A percentile compares a stretch with the other conserved stretches of the same genome.
Evolutionary conservation across 495 filamentous ascomycete genomes (phyloP).

Genomic region (Lasiosphaeria ovina): DNA sequence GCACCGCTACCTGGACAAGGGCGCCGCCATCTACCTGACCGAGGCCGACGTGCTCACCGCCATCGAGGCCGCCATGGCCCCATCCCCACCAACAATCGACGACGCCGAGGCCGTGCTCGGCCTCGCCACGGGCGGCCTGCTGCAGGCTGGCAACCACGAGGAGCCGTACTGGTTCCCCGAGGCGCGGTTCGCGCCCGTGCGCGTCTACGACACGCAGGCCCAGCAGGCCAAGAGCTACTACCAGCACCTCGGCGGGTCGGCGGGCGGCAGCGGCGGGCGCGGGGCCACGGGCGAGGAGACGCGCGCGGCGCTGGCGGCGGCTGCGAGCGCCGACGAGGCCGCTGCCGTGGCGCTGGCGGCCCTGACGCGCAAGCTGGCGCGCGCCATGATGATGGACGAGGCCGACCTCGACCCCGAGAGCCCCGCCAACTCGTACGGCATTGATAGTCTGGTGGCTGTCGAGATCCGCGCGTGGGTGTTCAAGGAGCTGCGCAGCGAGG

Average conservation of each 20-base stretch:
- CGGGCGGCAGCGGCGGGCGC: too few relatives aligned
- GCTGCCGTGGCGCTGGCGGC: conserved; percentile 24
- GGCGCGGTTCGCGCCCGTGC: conserved; percentile 31
- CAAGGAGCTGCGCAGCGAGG: conserved; percentile 41
- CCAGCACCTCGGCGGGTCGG: too few relatives aligned
- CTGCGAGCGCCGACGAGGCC: conserved; percentile 12
- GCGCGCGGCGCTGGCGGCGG: conserved; percentile 3
- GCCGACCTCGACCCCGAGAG: conserved; percentile 26
- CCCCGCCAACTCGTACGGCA: conserved; percentile 43
- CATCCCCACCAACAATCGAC: too few relatives aligned
- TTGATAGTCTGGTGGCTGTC: conserved; percentile 58
- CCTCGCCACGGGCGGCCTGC: conserved; percentile 28
- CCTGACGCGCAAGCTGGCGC: conserved; percentile 29
- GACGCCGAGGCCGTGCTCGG: conserved; percentile 26
- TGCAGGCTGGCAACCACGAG: conserved; percentile 22
- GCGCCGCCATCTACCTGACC: conserved; percentile 16
- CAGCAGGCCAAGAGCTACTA: background rate
- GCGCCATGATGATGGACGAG: conserved; percentile 29
- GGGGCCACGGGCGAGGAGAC: too few relatives aligned
- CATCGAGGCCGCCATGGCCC: conserved; percentile 12
- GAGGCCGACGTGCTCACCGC: conserved; percentile 34
- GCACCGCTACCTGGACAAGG: conserved; percentile 20
- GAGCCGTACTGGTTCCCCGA: conserved; percentile 36
- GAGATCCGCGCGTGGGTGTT: conserved; percentile 57
- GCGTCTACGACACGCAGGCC: conserved; percentile 23